phyloP scores from a whole-genome alignment of 345 rosid species.

The Syzygium aromaticum region DNA sequence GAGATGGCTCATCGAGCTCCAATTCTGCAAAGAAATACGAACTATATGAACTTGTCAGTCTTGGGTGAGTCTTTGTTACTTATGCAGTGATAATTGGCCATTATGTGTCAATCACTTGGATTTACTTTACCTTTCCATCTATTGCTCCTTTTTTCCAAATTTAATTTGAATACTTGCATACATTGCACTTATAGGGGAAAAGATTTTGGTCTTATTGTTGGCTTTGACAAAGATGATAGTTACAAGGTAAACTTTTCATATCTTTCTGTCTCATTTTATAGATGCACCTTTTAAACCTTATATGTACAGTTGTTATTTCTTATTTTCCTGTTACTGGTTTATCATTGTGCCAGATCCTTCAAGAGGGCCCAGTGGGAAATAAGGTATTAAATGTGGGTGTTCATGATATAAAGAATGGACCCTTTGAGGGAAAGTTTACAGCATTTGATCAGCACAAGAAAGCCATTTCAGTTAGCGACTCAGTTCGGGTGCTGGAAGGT shows the following conservation, averaged over 20 bases:
- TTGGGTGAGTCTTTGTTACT: slow-evolving; percentile 44
- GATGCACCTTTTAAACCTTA: not conserved
- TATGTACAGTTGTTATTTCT: not conserved
- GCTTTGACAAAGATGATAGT: slow-evolving; percentile 72
- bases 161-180: not conserved
- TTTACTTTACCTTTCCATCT: not conserved
- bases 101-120: not conserved
- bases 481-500: slow-evolving; percentile 75
- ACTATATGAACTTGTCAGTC: slow-evolving; percentile 62
- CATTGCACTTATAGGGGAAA: slow-evolving; percentile 51
- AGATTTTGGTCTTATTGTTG: slow-evolving; percentile 82
- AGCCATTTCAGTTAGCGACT: slow-evolving; percentile 57
- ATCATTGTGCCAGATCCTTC: slow-evolving; percentile 51
- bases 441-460: slow-evolving; percentile 61
- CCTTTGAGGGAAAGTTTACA: slow-evolving; percentile 64
- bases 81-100: not conserved
- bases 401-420: slow-evolving; percentile 45
- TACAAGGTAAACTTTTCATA: slow-evolving; percentile 50
- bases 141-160: not conserved
- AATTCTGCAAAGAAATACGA: slow-evolving; percentile 34
- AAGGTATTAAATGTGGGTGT: slow-evolving; percentile 43
- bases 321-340: slow-evolving; percentile 11
- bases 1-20: slow-evolving; percentile 56
- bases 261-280: not conserved
- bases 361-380: slow-evolving; percentile 64